Percentiles rank a stretch among this genome's conserved stretches.
Conservation (phyloP, 352 stramenopile genomes). For the Thalassiosira hispida region DNA sequence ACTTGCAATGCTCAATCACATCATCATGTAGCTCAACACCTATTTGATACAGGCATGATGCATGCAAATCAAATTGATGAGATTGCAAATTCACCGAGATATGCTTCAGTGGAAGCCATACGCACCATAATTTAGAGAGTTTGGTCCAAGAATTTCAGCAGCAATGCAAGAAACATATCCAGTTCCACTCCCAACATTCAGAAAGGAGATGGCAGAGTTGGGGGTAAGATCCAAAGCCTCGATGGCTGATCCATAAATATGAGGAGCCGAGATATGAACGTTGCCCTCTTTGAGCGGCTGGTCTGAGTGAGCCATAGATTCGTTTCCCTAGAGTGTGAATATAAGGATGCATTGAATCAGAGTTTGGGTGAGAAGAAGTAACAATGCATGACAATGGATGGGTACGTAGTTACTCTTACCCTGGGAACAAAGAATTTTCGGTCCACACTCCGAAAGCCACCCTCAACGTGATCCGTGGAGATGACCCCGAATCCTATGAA, state of each 20-base stretch:
- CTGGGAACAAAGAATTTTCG: constrained; percentile 81
- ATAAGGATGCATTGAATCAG: constrained; percentile 17
- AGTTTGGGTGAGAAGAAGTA: constrained; percentile 9
- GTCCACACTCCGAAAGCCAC: constrained; percentile 77
- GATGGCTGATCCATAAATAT: constrained; percentile 83
- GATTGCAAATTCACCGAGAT: neutral
- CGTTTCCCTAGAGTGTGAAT: constrained; percentile 42
- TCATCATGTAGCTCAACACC: constrained; percentile 75
- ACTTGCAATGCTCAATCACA: constrained; percentile 73
- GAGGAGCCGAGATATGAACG: constrained; percentile 83
- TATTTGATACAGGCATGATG: constrained; percentile 19
- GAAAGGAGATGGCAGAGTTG: constrained; percentile 65
- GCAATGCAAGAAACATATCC: constrained; percentile 82
- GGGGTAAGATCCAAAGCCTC: constrained; percentile 77
- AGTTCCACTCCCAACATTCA: constrained; percentile 83
- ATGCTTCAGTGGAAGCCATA: no score
- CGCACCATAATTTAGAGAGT: constrained; percentile 71
- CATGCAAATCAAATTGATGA: constrained; percentile 13
- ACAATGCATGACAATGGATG: neutral
- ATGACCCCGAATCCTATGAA: constrained; percentile 76
- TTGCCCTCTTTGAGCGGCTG: constrained; percentile 78
- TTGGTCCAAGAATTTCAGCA: constrained; percentile 76
- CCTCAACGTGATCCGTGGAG: constrained; percentile 66
- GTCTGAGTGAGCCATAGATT: constrained; percentile 69
- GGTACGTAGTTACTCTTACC: constrained; percentile 42